Conservation (phyloP, 2,329 filamentous ascomycete genomes). For the Colletotrichum plurivorum region DNA sequence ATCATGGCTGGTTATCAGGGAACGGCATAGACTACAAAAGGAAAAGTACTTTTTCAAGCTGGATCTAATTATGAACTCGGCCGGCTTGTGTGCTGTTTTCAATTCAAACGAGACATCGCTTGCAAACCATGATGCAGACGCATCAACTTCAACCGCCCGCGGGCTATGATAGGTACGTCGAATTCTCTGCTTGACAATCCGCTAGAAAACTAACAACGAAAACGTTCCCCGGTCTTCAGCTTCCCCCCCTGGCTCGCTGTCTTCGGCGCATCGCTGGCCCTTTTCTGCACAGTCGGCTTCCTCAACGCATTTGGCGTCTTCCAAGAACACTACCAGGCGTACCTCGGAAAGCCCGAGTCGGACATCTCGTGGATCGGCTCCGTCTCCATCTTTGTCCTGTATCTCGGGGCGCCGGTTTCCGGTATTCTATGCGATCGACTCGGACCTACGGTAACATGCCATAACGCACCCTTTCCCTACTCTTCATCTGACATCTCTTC, state of each 20-base stretch:
- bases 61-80: too few species aligned
- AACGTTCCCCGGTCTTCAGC: neutral
- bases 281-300: slow-evolving; percentile 50
- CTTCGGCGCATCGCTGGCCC: slow-evolving; percentile 43
- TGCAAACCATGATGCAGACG: too few species aligned
- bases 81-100: too few species aligned
- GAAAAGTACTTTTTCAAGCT: neutral
- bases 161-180: slow-evolving; percentile 22
- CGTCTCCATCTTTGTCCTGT: slow-evolving; percentile 60
- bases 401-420: slow-evolving; percentile 46
- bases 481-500: slow-evolving; percentile 50
- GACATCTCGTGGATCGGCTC: slow-evolving; percentile 62
- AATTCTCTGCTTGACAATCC: neutral
- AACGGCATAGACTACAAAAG: rapidly evolving
- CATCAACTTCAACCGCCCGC: slow-evolving; percentile 3
- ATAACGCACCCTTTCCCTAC: too few species aligned
- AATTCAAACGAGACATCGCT: too few species aligned
- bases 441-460: slow-evolving; percentile 46
- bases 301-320: slow-evolving; percentile 53
- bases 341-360: slow-evolving; percentile 36
- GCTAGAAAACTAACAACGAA: neutral
- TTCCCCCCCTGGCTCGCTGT: slow-evolving; percentile 43
- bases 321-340: slow-evolving; percentile 64
- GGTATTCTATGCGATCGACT: slow-evolving; percentile 60
- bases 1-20: neutral